These are phyloP conservation scores for Angophora floribunda DNA, from an alignment of 345 rosid genomes.

Conservation along the genomic window DNA sequence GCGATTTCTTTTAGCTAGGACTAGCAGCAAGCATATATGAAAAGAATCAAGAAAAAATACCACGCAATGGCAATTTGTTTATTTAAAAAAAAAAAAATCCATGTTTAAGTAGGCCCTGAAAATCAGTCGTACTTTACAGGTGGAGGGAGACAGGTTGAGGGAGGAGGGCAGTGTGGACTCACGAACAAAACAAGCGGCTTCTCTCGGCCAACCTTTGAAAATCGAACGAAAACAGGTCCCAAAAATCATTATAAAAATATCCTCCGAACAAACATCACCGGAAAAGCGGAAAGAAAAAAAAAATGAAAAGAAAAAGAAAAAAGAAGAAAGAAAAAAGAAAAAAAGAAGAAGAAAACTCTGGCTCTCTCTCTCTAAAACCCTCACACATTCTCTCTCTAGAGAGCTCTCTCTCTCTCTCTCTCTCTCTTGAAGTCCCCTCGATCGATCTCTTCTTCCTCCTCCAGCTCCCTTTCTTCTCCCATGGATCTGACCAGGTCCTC, in stretches of 20 bases:
- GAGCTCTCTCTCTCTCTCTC: background rate
- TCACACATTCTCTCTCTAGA: background rate
- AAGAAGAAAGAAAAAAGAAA: background rate
- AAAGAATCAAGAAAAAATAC: background rate
- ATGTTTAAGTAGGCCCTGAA: background rate
- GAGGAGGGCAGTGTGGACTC: background rate
- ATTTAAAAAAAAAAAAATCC: background rate
- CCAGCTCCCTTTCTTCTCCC: background rate
- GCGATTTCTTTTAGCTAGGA: background rate
- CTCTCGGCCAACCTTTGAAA: constrained; percentile 1
- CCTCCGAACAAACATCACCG: background rate
- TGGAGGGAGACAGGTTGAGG: background rate
- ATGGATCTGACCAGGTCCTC: background rate
- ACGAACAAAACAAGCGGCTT: background rate
- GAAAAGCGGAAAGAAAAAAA: background rate
- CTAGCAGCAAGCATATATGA: background rate
- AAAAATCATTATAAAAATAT: background rate
- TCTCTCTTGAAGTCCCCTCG: background rate
- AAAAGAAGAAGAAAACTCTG: background rate
- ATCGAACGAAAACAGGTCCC: background rate
- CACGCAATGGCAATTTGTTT: background rate
- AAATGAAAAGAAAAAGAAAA: background rate
- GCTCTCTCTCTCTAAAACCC: background rate
- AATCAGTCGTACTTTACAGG: background rate
- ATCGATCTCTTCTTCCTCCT: background rate